Conservation (phyloP, 177 flowering plant genomes). For the Vitis hybrid region DNA sequence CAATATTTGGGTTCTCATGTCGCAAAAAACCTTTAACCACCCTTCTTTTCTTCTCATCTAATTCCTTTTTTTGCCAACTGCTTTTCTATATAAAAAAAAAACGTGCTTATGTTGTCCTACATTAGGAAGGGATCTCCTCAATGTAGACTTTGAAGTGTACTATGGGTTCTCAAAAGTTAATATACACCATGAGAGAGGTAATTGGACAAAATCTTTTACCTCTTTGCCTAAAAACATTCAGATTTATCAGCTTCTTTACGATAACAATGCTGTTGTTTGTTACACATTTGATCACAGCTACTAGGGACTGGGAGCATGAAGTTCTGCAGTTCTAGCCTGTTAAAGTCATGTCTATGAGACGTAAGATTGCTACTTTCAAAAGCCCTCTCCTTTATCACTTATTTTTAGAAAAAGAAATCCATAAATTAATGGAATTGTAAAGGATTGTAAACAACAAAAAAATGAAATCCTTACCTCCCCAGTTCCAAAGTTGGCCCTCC, state of each 20-base stretch:
- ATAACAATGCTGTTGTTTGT: neutral
- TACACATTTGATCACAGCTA: neutral
- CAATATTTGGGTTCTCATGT: no score
- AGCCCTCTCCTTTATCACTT: neutral
- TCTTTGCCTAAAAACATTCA: neutral
- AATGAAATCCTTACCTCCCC: slow-evolving; percentile 69
- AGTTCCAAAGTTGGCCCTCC: slow-evolving; percentile 88
- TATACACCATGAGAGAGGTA: no score
- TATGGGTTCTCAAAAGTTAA: no score
- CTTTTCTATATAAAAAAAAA: no score
- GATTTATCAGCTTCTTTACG: neutral
- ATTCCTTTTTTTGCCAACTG: no score
- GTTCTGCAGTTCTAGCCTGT: neutral
- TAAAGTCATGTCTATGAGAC: neutral
- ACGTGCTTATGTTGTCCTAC: no score
- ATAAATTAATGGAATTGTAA: neutral
- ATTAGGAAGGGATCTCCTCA: no score
- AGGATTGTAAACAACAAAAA: neutral
- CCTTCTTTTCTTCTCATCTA: no score
- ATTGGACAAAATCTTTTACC: no score
- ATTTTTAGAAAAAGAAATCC: neutral
- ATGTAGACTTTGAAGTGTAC: no score
- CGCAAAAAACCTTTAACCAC: no score
- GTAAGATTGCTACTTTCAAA: neutral
- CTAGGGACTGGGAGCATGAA: neutral